Evolutionary conservation across 371 early-diverging fungal genomes (phyloP).

Genomic region (Rhizopus delemar): DNA sequence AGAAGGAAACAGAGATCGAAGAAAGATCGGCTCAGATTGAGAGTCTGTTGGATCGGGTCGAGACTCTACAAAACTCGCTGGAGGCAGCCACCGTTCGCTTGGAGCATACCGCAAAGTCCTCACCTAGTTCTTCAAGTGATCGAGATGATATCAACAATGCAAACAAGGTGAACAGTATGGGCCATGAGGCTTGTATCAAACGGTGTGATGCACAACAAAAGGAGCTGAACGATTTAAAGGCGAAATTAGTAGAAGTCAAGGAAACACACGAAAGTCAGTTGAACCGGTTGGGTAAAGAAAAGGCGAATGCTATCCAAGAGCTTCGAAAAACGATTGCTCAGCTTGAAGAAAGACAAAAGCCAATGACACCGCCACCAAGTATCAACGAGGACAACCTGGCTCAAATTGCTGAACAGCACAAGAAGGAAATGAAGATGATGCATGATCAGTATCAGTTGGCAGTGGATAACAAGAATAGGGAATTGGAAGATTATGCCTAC

Average conservation of each 20-base stretch:
- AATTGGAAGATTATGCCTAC: slow-evolving; percentile 45
- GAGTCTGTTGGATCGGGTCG: slow-evolving; percentile 31
- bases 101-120: slow-evolving; percentile 29
- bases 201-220: slow-evolving; percentile 30
- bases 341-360: slow-evolving; percentile 11
- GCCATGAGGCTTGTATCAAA: slow-evolving; percentile 29
- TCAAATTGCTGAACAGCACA: slow-evolving; percentile 38
- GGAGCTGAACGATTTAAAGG: slow-evolving; percentile 33
- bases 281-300: slow-evolving; percentile 37
- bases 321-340: slow-evolving; percentile 14
- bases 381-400: slow-evolving; percentile 21
- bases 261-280: slow-evolving; percentile 33
- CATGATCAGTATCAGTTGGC: slow-evolving; percentile 41
- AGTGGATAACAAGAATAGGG: slow-evolving; percentile 39
- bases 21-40: slow-evolving; percentile 33
- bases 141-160: slow-evolving; percentile 13
- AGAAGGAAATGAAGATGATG: slow-evolving; percentile 32
- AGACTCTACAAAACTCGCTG: slow-evolving; percentile 38
- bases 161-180: background rate
- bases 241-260: slow-evolving; percentile 25
- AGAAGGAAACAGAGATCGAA: slow-evolving; percentile 25
- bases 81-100: slow-evolving; percentile 46
- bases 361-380: background rate
- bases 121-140: slow-evolving; percentile 19
- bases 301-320: slow-evolving; percentile 30